Evolutionary conservation across 208 protist species (phyloP).

Genomic region (Trypanosoma conorhini): DNA sequence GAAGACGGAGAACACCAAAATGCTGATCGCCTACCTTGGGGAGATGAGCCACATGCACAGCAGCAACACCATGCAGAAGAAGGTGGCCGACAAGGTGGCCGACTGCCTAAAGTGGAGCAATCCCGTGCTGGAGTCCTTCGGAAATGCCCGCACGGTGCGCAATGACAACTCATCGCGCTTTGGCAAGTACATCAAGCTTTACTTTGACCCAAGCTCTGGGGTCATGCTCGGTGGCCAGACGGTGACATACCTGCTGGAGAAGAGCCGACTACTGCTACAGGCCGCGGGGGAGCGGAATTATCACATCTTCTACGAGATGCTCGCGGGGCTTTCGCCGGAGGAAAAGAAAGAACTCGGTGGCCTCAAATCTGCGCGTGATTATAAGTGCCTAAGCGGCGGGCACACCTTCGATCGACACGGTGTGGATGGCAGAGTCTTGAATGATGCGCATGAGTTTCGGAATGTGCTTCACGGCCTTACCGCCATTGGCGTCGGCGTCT

Average conservation of each 20-base stretch:
- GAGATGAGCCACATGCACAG: constrained; percentile 81
- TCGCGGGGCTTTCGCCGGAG: constrained; percentile 64
- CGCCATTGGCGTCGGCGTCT: constrained; percentile 55
- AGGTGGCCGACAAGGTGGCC: constrained; percentile 70
- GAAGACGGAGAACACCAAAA: constrained; percentile 95
- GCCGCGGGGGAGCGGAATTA: constrained; percentile 93
- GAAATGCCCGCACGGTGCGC: constrained; percentile 90
- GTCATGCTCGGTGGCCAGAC: constrained; percentile 87
- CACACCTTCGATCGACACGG: constrained; percentile 82
- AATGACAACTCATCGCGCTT: constrained; percentile 96
- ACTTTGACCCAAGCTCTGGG: constrained; percentile 85
- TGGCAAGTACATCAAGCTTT: constrained; percentile 95
- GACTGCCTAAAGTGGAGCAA: constrained; percentile 85
- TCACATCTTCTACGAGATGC: constrained; percentile 97
- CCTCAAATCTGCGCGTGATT: constrained; percentile 75
- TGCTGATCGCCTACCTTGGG: constrained; percentile 86
- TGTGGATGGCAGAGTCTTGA: constrained; percentile 72
- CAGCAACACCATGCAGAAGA: constrained; percentile 59
- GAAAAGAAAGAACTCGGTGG: constrained; percentile 76
- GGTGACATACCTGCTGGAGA: constrained; percentile 94
- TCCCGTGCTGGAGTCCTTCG: constrained; percentile 95
- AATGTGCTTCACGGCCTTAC: constrained; percentile 74
- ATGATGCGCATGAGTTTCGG: constrained; percentile 90
- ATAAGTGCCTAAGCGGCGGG: constrained; percentile 87
- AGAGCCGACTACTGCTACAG: constrained; percentile 92